Evolutionary conservation across 345 rosid genomes (phyloP), one percentile per base, ranked within the genome.

Genomic region (Salix caprea): DNA sequence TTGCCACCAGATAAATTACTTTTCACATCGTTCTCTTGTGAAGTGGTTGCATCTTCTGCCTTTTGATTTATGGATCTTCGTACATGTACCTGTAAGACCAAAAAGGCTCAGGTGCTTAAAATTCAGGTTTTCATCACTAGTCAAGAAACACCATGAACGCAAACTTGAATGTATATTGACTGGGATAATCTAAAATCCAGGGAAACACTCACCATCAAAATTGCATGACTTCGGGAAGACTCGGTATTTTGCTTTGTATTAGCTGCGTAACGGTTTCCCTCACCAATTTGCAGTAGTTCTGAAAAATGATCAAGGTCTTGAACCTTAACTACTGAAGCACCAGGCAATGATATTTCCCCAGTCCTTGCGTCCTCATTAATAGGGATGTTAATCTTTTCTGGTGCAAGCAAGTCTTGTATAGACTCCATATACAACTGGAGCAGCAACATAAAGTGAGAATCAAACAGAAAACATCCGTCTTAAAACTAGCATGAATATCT

Each of bases 221-320:
- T 89, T 62, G 99, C 97, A 82, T 95, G 99, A 82, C 99, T 95
- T 66, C 97, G 97, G 26, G 99, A 95, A 80, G 99, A 95, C 86
- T 95, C 99, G 19, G 97, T 89, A 83, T 95, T 92, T 78, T 87
- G 87, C 85, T 88, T 95, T 76, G 99, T 95, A 75, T 92, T 92
- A 30, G 99, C 95, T 7, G 93, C 91, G 86, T 88, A 86, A 13
- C 97, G 97, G 82, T 95, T 92, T 73, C 91, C 81, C 86, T 95
- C 97, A 6, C 97, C 99, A 24, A 87, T 86, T 86, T 89, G 97
- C 75, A 95, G 85, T 77, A 95, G 82, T 83, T 89, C 90, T 72
- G 86, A 72, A 82, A 95, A 89, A 82, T 89, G 91, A 82, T 89
- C 88, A 67, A 91, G 81, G 81, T 86, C 90, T 74, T 80, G 92